These are phyloP conservation scores for Elongisporangium anandrum DNA, from an alignment of 352 stramenopile genomes.

Conservation along the genomic window DNA sequence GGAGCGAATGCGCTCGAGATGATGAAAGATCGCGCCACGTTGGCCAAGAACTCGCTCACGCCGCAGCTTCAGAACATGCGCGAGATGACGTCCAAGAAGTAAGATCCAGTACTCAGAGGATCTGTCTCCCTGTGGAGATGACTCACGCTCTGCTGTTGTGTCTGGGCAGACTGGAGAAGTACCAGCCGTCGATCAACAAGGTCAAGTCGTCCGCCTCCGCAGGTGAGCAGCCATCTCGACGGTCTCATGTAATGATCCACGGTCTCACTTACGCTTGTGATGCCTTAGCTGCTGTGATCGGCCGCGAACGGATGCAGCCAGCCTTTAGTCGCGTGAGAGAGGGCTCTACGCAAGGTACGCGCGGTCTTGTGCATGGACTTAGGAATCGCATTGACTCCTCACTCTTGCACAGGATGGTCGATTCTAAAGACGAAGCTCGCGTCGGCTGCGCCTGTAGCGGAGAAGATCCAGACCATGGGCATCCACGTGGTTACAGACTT, in stretches of 20 bases:
- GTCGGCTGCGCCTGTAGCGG: conserved; percentile 61
- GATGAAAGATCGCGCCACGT: conserved; percentile 49
- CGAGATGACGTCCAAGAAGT: conserved; percentile 51
- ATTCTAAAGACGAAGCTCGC: conserved; percentile 77
- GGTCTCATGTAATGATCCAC: conserved; percentile 3
- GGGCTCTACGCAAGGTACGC: conserved; percentile 54
- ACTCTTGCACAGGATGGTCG: conserved; percentile 42
- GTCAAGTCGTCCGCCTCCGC: conserved; percentile 67
- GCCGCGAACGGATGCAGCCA: conserved; percentile 41
- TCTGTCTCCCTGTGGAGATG: neutral
- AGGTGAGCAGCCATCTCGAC: conserved; percentile 18
- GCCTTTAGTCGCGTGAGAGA: conserved; percentile 60
- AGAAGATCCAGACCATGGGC: conserved; percentile 71
- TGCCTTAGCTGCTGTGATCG: conserved; percentile 28
- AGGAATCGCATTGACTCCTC: neutral
- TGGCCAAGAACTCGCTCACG: conserved; percentile 46
- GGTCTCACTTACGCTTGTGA: neutral
- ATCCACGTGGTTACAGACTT: conserved; percentile 71
- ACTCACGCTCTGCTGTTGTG: conserved; percentile 1
- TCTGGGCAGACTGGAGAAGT: conserved; percentile 46
- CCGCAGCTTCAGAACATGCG: conserved; percentile 51
- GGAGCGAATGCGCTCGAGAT: conserved; percentile 28
- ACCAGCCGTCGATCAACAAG: conserved; percentile 72
- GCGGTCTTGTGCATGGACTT: neutral
- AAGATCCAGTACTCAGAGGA: neutral